Base-by-base conservation (phyloP, 2,329 filamentous ascomycete genomes). In the Microcyclosporella mali region DNA sequence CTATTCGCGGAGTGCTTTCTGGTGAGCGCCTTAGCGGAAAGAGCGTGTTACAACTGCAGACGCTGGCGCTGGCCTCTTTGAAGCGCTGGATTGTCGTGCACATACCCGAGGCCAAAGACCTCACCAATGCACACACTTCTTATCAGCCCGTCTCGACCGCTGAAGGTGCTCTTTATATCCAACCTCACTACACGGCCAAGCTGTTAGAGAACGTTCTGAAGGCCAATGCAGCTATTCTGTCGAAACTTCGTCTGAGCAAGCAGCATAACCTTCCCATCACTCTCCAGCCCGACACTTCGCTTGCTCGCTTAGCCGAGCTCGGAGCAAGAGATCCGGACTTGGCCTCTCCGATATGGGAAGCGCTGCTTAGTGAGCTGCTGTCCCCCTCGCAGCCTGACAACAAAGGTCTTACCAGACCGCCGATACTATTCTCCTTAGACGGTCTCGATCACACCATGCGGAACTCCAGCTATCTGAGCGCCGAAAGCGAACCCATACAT, bases 1-100 rank as follows among this genome's bases (percentile, higher is more conserved):
- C 47, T 6, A 56, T 79, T 45, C 73, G 82, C 57, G 72, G 81
- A 56, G 76, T 95, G 21, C 51, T 95, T 37, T 81, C 78, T 33
- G 92, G 92, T 2, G 77, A 79, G 41, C 81, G 77, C 61, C 76
- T 82, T 32, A 79, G 83, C 11, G 92, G 92, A 28, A 98, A 97
- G 77, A 95, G 85, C 63, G 79, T 92, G 56, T 69, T 94, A 58
- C 66, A 94, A 58, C 71, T 95, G 34, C 89, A 97, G 69, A 85
- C 84, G 30, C 79, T 94, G 76, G 73, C 84, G 14, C 82, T 89
- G 66, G 90, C 80, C 1, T 81, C 90, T 53, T 64, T 89, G 58
- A 87, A 88, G 63, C 77, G 84, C 19, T 97, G 89, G 88, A 74
- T 95, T 33, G 88, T 97, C 35, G 75, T 98, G 45, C 84, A 86